Evolutionary conservation across 805 yeast species (phyloP).

Genomic region (Cyberlindnera suaveolens): DNA sequence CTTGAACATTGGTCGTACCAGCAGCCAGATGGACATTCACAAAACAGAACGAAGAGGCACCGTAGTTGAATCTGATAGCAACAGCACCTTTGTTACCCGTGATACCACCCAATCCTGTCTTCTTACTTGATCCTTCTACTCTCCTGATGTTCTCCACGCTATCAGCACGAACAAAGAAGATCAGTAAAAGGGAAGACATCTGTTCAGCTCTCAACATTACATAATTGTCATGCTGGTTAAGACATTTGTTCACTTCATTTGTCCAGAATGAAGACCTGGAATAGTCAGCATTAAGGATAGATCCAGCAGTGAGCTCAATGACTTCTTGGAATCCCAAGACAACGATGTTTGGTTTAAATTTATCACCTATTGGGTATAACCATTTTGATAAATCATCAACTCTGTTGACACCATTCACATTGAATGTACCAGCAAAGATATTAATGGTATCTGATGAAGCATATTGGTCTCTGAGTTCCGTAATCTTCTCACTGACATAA

Average conservation of each 20-base stretch:
- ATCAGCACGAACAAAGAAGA: constrained; percentile 54
- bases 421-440: constrained; percentile 79
- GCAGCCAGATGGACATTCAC: constrained; percentile 94
- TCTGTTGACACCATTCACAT: constrained; percentile 67
- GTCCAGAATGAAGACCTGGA: constrained; percentile 80
- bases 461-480: constrained; percentile 35
- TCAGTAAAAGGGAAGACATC: constrained; percentile 60
- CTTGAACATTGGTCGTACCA: constrained; percentile 74
- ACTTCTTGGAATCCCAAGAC: constrained; percentile 94
- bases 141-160: constrained; percentile 52
- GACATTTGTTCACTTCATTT: constrained; percentile 49
- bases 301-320: constrained; percentile 88
- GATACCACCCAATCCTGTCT: constrained; percentile 95
- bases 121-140: constrained; percentile 91
- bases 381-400: constrained; percentile 60
- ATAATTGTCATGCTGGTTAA: constrained; percentile 54
- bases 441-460: constrained; percentile 55
- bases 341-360: constrained; percentile 64
- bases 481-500: constrained; percentile 62
- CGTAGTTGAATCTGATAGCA: constrained; percentile 81
- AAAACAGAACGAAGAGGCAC: constrained; percentile 74
- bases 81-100: constrained; percentile 97
- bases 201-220: constrained; percentile 68
- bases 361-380: constrained; percentile 72
- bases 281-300: constrained; percentile 81